Evolutionary conservation across 208 protist genomes (phyloP).

Genomic region (Acanthamoeba castellanii): DNA sequence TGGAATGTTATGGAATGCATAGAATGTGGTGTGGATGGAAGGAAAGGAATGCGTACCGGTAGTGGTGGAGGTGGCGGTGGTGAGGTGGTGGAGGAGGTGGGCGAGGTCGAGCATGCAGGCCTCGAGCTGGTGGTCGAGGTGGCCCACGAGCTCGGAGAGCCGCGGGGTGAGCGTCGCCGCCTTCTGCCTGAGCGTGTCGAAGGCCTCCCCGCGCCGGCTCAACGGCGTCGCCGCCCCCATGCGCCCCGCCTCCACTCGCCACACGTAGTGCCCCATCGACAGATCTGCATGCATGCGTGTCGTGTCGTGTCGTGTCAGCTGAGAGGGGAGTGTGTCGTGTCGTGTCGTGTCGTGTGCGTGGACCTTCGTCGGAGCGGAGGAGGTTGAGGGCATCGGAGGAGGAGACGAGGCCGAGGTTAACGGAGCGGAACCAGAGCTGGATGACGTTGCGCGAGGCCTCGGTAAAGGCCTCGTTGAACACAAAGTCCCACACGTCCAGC

Average conservation of each 20-base stretch:
- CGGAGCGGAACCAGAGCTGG: background rate
- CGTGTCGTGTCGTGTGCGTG: background rate
- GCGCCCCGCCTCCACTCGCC: background rate
- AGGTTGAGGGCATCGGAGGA: background rate
- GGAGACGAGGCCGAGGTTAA: background rate
- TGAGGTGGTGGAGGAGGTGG: background rate
- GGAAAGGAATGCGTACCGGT: background rate
- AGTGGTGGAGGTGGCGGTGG: background rate
- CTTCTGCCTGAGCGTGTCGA: background rate
- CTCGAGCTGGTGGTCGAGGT: background rate
- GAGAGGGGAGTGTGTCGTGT: background rate
- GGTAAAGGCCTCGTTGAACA: background rate
- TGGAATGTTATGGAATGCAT: too few relatives aligned
- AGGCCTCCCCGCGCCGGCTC: background rate
- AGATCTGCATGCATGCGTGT: background rate
- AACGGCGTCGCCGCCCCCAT: too few relatives aligned
- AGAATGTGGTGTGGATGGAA: too few relatives aligned
- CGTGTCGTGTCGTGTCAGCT: background rate
- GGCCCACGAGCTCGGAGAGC: background rate
- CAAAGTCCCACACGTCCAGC: background rate
- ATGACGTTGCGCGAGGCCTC: background rate
- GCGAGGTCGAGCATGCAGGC: background rate
- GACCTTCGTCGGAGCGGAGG: background rate
- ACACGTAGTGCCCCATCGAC: conserved; percentile 6
- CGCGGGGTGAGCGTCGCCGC: background rate